Conservation (phyloP, 495 filamentous ascomycete species). For the Parmelia sp. region DNA sequence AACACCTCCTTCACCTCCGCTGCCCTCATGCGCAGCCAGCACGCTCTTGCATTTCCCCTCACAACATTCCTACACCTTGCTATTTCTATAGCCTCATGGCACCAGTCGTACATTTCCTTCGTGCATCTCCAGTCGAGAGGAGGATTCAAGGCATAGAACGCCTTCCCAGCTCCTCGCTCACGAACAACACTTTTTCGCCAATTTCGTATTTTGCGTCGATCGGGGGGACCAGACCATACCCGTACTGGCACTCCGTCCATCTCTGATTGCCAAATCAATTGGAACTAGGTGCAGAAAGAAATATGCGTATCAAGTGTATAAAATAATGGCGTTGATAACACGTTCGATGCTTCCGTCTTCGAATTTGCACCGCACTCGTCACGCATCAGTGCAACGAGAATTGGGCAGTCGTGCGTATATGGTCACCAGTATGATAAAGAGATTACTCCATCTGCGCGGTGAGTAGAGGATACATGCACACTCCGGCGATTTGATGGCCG, state of each 20-base stretch:
- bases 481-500: conserved; percentile 58
- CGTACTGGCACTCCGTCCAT: conserved; percentile 56
- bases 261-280: neutral
- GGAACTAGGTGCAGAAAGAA: neutral
- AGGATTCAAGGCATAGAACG: neutral
- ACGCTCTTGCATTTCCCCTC: neutral
- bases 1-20: neutral
- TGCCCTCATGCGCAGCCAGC: neutral
- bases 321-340: neutral
- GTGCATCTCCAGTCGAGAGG: neutral
- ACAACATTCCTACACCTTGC: neutral
- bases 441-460: conserved; percentile 43
- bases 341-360: neutral
- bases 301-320: neutral
- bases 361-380: conserved; percentile 3
- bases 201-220: conserved; percentile 50
- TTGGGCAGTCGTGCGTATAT: conserved; percentile 6
- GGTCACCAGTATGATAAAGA: conserved; percentile 15
- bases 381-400: conserved; percentile 7
- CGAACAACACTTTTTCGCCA: conserved; percentile 38
- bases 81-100: neutral
- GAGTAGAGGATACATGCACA: conserved; percentile 45
- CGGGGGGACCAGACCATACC: conserved; percentile 66
- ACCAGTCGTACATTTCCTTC: neutral
- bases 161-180: neutral